Percentiles rank a stretch among this genome's conserved stretches.
Conservation (phyloP, 2,329 filamentous ascomycete species). For the Berkeleyomyces rouxiae region DNA sequence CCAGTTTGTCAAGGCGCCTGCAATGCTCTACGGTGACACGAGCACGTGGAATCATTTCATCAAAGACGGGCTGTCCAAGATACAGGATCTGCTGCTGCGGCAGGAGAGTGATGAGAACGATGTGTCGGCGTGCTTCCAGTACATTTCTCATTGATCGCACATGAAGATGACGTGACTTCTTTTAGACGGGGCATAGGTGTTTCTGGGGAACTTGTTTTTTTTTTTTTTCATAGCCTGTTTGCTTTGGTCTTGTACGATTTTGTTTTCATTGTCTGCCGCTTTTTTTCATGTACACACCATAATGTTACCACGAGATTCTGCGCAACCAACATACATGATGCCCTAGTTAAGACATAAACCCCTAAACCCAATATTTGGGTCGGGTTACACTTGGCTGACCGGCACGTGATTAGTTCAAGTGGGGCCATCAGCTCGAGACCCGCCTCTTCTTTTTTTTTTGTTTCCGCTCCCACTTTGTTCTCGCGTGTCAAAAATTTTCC, state of each 20-base stretch:
- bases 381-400: no score
- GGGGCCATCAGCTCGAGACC: background rate
- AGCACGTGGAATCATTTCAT: slow-evolving; percentile 99
- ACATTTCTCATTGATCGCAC: slow-evolving; percentile 63
- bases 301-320: background rate
- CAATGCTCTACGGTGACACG: slow-evolving; percentile 93
- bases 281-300: background rate
- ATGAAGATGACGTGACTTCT: slow-evolving; percentile 4
- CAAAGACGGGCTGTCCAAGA: slow-evolving; percentile 56
- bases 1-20: slow-evolving; percentile 77
- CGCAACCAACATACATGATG: background rate
- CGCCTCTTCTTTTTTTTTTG: slow-evolving; percentile 1
- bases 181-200: background rate
- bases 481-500: background rate
- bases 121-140: slow-evolving; percentile 94
- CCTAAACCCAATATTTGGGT: no score
- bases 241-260: background rate
- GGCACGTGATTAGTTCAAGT: background rate
- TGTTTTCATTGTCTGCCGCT: background rate
- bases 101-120: slow-evolving; percentile 66
- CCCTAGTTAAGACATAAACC: background rate
- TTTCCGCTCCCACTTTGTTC: background rate
- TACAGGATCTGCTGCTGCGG: slow-evolving; percentile 78
- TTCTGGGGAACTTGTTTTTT: background rate
- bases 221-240: background rate